A percentile compares a stretch with the other conserved stretches of the same genome.
phyloP scores from a whole-genome alignment of 257 asterid genomes.

The Fraxinus cuspidata region DNA sequence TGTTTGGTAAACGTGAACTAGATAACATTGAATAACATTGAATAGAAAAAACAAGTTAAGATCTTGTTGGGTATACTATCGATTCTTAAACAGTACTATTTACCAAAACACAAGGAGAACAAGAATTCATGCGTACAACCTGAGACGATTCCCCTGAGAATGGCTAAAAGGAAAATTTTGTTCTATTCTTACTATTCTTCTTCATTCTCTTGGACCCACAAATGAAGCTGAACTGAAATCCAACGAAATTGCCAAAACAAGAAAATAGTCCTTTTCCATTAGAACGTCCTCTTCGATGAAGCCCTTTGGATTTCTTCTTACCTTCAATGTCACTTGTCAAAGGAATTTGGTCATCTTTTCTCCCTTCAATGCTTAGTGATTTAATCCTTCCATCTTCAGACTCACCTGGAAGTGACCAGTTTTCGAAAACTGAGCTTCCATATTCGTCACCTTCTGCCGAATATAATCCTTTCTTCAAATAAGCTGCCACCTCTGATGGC shows the following conservation, averaged over 20 bases:
- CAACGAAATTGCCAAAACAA: slow-evolving; percentile 57
- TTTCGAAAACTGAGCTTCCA: slow-evolving; percentile 70
- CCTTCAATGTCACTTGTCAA: slow-evolving; percentile 8
- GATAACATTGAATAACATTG: neutral
- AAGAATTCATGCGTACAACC: slow-evolving; percentile 27
- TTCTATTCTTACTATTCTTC: slow-evolving; percentile 26
- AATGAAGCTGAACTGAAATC: slow-evolving; percentile 53
- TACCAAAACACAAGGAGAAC: neutral
- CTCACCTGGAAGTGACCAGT: slow-evolving; percentile 56
- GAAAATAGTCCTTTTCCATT: slow-evolving; percentile 53
- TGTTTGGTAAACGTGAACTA: neutral
- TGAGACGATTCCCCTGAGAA: slow-evolving; percentile 31
- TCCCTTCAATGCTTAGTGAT: slow-evolving; percentile 26
- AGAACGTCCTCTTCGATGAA: slow-evolving; percentile 15
- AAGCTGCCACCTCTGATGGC: slow-evolving; percentile 60
- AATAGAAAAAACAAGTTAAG: neutral
- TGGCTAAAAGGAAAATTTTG: slow-evolving; percentile 30
- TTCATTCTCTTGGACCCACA: slow-evolving; percentile 46
- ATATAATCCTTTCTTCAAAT: slow-evolving; percentile 50
- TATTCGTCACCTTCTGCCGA: slow-evolving; percentile 35
- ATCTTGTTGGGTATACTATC: neutral
- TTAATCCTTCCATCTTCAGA: slow-evolving; percentile 6
- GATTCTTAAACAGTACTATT: neutral
- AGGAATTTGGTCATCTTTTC: slow-evolving; percentile 31
- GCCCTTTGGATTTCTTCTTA: neutral